Base-by-base conservation (phyloP, 2,329 filamentous ascomycete genomes). In the Fusarium sublunatum region DNA sequence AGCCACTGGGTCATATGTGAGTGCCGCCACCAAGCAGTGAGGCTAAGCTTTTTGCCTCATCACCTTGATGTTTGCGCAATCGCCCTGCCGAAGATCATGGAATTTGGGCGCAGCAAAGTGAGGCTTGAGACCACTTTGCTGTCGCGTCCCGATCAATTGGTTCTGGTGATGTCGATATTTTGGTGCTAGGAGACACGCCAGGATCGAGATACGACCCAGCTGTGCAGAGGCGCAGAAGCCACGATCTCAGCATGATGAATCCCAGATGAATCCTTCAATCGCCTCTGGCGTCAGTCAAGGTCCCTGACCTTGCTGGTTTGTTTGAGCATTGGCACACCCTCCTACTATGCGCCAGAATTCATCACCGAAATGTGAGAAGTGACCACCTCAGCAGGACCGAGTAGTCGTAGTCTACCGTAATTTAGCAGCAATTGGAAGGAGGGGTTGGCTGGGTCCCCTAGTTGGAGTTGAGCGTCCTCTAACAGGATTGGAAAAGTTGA, bases 131-230 rank as follows among this genome's bases (percentile, higher is more conserved):
- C 42, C 31, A 47, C 19, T 40, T 46, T 53, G 38, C 32, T 31
- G 52, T 61, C 12, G 34, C 42, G 36, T 41, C 39, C 38, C 35
- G 43, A 26, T 34, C 42, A 61, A 53, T 44, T 65, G 46, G 62
- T 28, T 29, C 46, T 28, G 39, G 32, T 15, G 50, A 47, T 52
- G 41, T 67, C 59, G 59, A 69, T 58, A 44, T 52, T 48, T 19
- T 31, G 32, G 39, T 26, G 43, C 44, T 56, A 42, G 45, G 31
- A 48, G 52, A 45, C 48, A 49, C 54, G 22, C 43, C 45, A 41
- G 52, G 57, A 69, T 70, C 67, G 62, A 54, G 43, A 19, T 42
- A 53, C 34, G 45, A 36, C 55, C 55, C 35, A 59, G 50, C 12
- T 50, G 50, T 40, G 55, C 47, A 50, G 46, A 38, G 54, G 49